A percentile compares a stretch with the other conserved stretches of the same genome.
phyloP scores from a whole-genome alignment of 2,329 filamentous ascomycete genomes.

The Neodidymelliopsis sp. region DNA sequence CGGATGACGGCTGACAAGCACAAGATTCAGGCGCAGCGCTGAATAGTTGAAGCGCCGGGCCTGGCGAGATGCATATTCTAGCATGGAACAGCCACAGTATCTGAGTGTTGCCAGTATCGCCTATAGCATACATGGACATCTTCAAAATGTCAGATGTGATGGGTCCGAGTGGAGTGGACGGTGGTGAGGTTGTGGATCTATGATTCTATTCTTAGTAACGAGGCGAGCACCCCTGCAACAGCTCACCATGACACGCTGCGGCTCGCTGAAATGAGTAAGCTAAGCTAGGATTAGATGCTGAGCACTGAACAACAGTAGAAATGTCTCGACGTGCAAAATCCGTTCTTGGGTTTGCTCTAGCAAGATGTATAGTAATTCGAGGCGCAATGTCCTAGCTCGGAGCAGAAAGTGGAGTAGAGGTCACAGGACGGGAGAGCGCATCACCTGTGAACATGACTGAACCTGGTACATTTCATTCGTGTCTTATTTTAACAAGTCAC shows the following conservation, averaged over 20 bases:
- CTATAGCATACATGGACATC: background rate
- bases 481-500: background rate
- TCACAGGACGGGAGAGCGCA: too few relatives aligned
- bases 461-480: background rate
- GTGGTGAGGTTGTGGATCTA: constrained; percentile 3
- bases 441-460: too few relatives aligned
- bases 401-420: too few relatives aligned
- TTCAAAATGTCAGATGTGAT: background rate
- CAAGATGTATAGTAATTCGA: too few relatives aligned
- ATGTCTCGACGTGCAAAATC: too few relatives aligned
- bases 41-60: background rate
- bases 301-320: background rate
- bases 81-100: background rate
- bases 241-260: constrained; percentile 9
- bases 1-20: constrained; percentile 13
- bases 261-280: constrained; percentile 11
- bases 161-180: background rate
- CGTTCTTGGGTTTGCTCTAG: too few relatives aligned
- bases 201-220: constrained; percentile 15
- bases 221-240: constrained; percentile 2
- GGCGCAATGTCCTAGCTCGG: too few relatives aligned
- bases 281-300: background rate
- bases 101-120: background rate
- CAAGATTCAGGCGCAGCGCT: background rate
- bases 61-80: background rate